phyloP scores from a whole-genome alignment of 2,329 filamentous ascomycete genomes.

The Furcasterigmium sp. region DNA sequence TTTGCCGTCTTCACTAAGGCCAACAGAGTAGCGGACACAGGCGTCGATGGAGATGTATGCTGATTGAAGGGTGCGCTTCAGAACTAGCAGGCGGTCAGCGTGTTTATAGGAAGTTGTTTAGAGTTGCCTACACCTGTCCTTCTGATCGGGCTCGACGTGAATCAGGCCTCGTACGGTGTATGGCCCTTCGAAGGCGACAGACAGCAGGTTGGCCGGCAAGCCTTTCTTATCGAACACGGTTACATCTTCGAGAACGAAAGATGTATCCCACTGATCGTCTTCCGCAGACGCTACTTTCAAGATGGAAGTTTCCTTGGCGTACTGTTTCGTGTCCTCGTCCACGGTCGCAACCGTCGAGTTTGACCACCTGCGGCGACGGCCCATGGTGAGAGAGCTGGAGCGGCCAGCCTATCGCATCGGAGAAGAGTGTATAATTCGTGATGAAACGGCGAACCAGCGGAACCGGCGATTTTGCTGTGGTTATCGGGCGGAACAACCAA shows the following conservation, averaged over 20 bases:
- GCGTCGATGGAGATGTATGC: constrained; percentile 50
- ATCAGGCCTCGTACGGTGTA: constrained; percentile 51
- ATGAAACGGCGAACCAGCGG: no score
- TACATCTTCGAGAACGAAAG: constrained; percentile 34
- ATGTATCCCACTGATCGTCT: constrained; percentile 1
- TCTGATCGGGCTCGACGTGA: constrained; percentile 30
- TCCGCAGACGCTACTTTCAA: constrained; percentile 20
- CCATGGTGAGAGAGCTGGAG: constrained; percentile 22
- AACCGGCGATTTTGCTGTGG: no score
- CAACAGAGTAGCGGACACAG: constrained; percentile 38
- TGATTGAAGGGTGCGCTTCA: constrained; percentile 22
- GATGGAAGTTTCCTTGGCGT: constrained; percentile 25
- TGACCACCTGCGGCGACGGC: constrained; percentile 35
- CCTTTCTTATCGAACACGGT: constrained; percentile 52
- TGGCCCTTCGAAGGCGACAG: constrained; percentile 54
- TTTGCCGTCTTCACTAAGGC: constrained; percentile 44
- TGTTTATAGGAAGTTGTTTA: no score
- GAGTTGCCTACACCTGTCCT: constrained; percentile 32
- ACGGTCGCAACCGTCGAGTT: constrained; percentile 39
- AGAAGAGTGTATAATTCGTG: no score
- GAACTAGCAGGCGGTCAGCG: constrained; percentile 19
- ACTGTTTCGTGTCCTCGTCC: constrained; percentile 26
- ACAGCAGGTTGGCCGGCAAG: constrained; percentile 52
- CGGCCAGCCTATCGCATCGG: no score
- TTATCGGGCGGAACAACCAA: no score